Evolutionary conservation across 2,329 filamentous ascomycete species (phyloP), one percentile per base, ranked within the genome.

Genomic region (Sordariomycetes sp.): DNA sequence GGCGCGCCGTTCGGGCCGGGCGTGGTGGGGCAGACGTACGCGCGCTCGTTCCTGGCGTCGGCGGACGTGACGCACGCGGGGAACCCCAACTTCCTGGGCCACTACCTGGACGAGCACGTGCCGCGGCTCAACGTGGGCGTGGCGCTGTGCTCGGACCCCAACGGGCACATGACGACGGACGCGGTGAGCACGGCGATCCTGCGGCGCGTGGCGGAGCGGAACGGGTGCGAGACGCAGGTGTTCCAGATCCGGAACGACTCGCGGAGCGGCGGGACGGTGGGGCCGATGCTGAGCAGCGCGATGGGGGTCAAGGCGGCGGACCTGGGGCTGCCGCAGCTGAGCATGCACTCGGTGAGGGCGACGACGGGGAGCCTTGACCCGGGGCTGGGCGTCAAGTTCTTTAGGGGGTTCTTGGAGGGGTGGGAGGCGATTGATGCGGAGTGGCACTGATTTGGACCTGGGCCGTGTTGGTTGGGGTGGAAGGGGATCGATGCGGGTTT

Each of bases 231-330:
- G 54, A 79, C 95, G 58, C 94, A 97, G 73, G 77, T 88, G 6
- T 97, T 97, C 79, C 91, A 96, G 79, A 97, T 97, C 69, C 79
- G 94, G 59, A 99, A 97, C 69, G 94, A 97, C 72, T 87, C 82
- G 11, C 79, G 93, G 58, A 90, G 85, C 67, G 94, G 94, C 34
- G 94, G 94, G 18, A 99, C 94, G 0, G 91, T 97, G n/a, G 94
- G 94, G 0, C 94, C 94, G 0, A 91, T 92, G 82, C 79, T 96
- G 40, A 90, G 86, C 64, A 84, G 86, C 32, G 82, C 81, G 32
- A 88, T 94, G 72, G 93, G 93, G 34, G 86, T 96, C 60, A 77
- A 89, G 56, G 83, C 90, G 0, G 88, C 94, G 54, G 93, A 97
- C 69, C 90, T 89, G 0, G 93, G 93, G 16, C 86, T 97, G 66